Percentiles rank a stretch among this genome's conserved stretches.
Conservation (phyloP, 352 stramenopile species). For the Phytophthora foliorum region DNA sequence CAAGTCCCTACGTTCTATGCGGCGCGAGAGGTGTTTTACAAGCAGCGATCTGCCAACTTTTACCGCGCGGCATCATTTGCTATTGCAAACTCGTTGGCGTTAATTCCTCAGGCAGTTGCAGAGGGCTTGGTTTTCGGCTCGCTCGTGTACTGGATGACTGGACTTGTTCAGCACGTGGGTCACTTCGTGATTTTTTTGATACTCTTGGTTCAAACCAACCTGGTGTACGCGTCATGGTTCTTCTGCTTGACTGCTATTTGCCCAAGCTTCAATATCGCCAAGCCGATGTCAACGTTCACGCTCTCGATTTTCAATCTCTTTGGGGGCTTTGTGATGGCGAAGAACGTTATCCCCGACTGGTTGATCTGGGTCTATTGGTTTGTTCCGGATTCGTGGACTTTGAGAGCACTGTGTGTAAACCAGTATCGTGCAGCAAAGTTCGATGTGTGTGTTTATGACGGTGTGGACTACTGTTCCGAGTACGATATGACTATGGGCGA, state of each 20-base stretch:
- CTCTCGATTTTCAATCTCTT: constrained; percentile 54
- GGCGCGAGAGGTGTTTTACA: constrained; percentile 79
- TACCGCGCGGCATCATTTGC: constrained; percentile 80
- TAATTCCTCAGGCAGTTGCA: constrained; percentile 47
- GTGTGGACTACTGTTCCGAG: constrained; percentile 47
- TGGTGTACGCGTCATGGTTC: constrained; percentile 49
- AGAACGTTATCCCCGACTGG: constrained; percentile 56
- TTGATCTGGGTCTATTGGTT: constrained; percentile 76
- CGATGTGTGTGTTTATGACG: constrained; percentile 42
- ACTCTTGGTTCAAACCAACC: constrained; percentile 39
- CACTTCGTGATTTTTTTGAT: constrained; percentile 49
- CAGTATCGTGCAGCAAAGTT: constrained; percentile 50
- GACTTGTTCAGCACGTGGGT: constrained; percentile 35
- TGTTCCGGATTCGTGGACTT: constrained; percentile 57
- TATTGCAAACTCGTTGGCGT: constrained; percentile 40
- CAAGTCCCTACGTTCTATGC: constrained; percentile 83
- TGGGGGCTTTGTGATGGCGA: constrained; percentile 62
- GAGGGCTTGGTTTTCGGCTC: constrained; percentile 78
- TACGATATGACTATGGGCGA: constrained; percentile 44
- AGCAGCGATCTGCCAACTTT: constrained; percentile 82
- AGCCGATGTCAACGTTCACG: constrained; percentile 52
- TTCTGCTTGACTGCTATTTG: constrained; percentile 44
- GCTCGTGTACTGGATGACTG: constrained; percentile 86
- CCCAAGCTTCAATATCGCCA: constrained; percentile 47
- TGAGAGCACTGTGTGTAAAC: constrained; percentile 51